Evolutionary conservation across 75 land plant genomes (phyloP).

Genomic region (Selaginella tamariscina): DNA sequence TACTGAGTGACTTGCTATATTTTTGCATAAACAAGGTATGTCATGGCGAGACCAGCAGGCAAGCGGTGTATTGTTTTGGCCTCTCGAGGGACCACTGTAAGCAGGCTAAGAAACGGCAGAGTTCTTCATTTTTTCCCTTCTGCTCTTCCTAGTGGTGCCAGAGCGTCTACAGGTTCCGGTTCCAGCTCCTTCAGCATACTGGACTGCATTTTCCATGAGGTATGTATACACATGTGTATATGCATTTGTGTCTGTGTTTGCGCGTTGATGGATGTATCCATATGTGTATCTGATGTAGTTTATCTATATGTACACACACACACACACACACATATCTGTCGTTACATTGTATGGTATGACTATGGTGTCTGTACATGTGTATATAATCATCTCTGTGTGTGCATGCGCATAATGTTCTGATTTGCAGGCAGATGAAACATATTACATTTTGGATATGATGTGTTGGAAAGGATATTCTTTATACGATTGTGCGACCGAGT

Average conservation of each 20-base stretch:
- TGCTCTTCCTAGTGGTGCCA: slow-evolving; percentile 76
- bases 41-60: slow-evolving; percentile 76
- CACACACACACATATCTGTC: too few relatives aligned
- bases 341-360: too few relatives aligned
- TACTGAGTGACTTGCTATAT: not conserved
- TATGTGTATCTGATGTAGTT: too few relatives aligned
- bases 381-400: not conserved
- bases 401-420: too few relatives aligned
- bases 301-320: too few relatives aligned
- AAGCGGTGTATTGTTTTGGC: slow-evolving; percentile 88
- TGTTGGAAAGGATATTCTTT: slow-evolving; percentile 92
- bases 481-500: slow-evolving; percentile 79
- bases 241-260: too few relatives aligned
- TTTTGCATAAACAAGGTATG: slow-evolving; percentile 42
- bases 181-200: slow-evolving; percentile 55
- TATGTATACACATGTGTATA: too few relatives aligned
- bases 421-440: slow-evolving; percentile 69
- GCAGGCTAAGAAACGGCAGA: slow-evolving; percentile 75
- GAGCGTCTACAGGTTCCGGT: slow-evolving; percentile 29
- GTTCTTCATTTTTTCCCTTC: slow-evolving; percentile 84
- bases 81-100: slow-evolving; percentile 71
- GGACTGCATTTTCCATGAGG: slow-evolving; percentile 94
- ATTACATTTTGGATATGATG: slow-evolving; percentile 86
- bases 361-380: too few relatives aligned
- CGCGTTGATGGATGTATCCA: too few relatives aligned